Base-by-base conservation (phyloP, 1,284 basidiomycete species). In the Anthracocystis walkeri region DNA sequence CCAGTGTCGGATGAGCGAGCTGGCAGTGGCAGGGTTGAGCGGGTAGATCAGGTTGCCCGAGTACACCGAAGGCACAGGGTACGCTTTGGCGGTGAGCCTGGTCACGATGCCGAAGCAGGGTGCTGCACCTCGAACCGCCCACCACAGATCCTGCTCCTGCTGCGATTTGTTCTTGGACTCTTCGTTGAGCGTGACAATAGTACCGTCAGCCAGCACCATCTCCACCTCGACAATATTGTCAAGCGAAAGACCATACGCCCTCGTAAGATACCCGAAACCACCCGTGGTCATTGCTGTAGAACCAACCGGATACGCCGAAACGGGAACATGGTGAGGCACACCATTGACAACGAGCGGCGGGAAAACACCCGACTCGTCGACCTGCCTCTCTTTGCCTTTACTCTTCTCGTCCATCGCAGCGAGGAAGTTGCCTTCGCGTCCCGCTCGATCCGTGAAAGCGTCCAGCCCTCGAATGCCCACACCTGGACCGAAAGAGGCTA, bases 41-140 rank as follows among this genome's bases (percentile, higher is more conserved):
- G 92, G 91, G 85, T 93, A 96, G 78, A 96, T 91, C 56, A 95
- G 87, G 84, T 94, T 95, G 11, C 93, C 94, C 16, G 93, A 93
- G 77, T 92, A 95, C 2, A 95, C 93, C 14, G 92, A 90, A 3
- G 93, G 92, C 2, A 95, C 89, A 3, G 93, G 93, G 84, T 89
- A 95, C 18, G 94, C 94, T 89, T 91, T 21, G 90, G 91, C 74
- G 76, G 93, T 92, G 85, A 94, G 94, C 21, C 93, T 89, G 18
- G 92, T 94, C n/a, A 91, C 91, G 56, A 97, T 89, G 16, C 94
- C 93, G 49, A 96, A 89, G 3, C 90, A 89, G 0, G 94, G 89
- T 0, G 93, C 94, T 6, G 92, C 93, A 14, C 94, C 94, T 63
- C 93, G 89, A 27, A 95, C 85, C 4, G 91, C 94, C 93, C 93